Evolutionary conservation across 345 rosid species (phyloP).

Genomic region (Eucalyptus grandis): DNA sequence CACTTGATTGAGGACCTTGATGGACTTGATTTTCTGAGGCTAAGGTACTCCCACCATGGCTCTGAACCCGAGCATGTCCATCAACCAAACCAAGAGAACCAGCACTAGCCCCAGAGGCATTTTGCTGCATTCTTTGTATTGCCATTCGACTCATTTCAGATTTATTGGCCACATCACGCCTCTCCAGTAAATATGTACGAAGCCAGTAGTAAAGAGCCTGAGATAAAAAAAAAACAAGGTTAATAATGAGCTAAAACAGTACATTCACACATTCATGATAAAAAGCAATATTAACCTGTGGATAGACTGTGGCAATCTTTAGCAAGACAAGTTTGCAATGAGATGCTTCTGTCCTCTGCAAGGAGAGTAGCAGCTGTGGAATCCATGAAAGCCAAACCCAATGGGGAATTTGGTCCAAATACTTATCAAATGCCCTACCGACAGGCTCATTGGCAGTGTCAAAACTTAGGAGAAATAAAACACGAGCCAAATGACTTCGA

Average conservation of each 20-base stretch:
- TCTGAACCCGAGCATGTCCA: conserved; percentile 33
- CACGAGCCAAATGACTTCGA: conserved; percentile 94
- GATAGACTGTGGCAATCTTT: conserved; percentile 82
- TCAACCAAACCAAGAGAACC: conserved; percentile 43
- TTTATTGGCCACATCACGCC: conserved; percentile 95
- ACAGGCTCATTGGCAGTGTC: conserved; percentile 88
- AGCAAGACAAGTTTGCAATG: conserved; percentile 94
- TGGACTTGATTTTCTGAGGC: conserved; percentile 53
- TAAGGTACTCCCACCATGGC: conserved; percentile 41
- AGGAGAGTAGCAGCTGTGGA: conserved; percentile 89
- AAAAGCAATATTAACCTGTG: conserved; percentile 45
- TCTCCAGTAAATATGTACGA: conserved; percentile 93
- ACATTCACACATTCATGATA: neutral
- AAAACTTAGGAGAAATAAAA: conserved; percentile 91
- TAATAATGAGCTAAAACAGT: neutral
- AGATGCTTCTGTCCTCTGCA: conserved; percentile 98
- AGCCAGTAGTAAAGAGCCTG: conserved; percentile 99
- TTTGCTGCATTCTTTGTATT: conserved; percentile 91
- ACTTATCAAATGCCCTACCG: conserved; percentile 92
- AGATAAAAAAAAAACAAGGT: neutral
- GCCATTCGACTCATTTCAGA: conserved; percentile 69
- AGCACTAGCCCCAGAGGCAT: conserved; percentile 31
- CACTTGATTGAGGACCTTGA: conserved; percentile 49
- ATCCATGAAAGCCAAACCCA: conserved; percentile 99
- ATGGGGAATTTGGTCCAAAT: conserved; percentile 87